A percentile compares a stretch with the other conserved stretches of the same genome.
Evolutionary conservation across 2,329 filamentous ascomycete species (phyloP).

Genomic region (Colletotrichum liriopes): DNA sequence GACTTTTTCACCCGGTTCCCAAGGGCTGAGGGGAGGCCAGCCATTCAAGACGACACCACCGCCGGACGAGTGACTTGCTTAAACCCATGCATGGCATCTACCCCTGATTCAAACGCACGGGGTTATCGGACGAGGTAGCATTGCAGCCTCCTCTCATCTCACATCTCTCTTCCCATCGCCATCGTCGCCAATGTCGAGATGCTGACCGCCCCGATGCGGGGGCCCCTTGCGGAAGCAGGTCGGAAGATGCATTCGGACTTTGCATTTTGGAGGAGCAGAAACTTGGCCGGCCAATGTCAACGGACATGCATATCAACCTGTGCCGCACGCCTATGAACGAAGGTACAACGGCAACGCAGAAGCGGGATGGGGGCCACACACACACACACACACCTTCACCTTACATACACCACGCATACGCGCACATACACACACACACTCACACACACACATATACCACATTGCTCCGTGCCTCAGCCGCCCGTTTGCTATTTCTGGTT

Average conservation of each 20-base stretch:
- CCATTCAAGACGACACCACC: slow-evolving; percentile 13
- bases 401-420: slow-evolving; percentile 8
- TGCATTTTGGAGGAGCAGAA: neutral
- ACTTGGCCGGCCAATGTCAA: slow-evolving; percentile 17
- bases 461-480: slow-evolving; percentile 26
- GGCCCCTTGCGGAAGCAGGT: slow-evolving; percentile 12
- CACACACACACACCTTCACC: slow-evolving; percentile 18
- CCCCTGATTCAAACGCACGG: slow-evolving; percentile 36
- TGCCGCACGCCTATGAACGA: neutral
- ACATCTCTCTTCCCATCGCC: neutral
- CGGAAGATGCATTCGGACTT: neutral
- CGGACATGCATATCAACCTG: slow-evolving; percentile 17
- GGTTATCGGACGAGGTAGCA: slow-evolving; percentile 35
- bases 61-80: slow-evolving; percentile 1
- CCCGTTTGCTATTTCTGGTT: slow-evolving; percentile 33
- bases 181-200: neutral
- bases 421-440: slow-evolving; percentile 1
- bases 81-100: slow-evolving; percentile 33
- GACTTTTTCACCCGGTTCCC: neutral
- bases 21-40: neutral
- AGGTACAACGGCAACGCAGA: slow-evolving; percentile 29
- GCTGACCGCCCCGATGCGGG: slow-evolving; percentile 19
- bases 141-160: slow-evolving; percentile 24
- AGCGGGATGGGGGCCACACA: slow-evolving; percentile 26
- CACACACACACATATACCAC: neutral